Base-by-base conservation (phyloP, 768 basidiomycete species). In the Artomyces pyxidatus region DNA sequence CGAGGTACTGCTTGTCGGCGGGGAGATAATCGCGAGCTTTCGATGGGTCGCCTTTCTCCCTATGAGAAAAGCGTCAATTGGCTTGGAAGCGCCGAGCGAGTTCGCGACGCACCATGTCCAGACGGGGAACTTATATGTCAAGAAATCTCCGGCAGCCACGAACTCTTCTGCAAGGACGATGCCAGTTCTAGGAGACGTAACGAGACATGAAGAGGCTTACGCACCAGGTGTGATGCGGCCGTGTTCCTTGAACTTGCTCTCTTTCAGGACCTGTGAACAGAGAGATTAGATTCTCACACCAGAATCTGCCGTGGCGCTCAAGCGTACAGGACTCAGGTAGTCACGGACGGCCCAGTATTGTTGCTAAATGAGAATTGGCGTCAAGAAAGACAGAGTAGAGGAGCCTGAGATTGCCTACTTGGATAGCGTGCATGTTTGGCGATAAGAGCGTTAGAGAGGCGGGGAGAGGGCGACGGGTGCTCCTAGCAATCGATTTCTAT, bases 241-340 rank as follows among this genome's bases (percentile, higher is more conserved):
- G 61, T 95, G 90, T 67, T 99, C 96, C 66, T 95, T 97, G 76
- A 99, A 99, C 66, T 98, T 98, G 71, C 88, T 92, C 71, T 98
- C 94, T 62, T 85, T 90, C 57, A 98, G 79, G 21, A 99, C 93
- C 92, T 96, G 65, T 3, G 26, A 54, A 25, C 38, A 39, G 37
- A 57, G 54, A 35, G 63, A 57, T 51, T 59, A 63, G 63, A 56
- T 59, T 53, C 67, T 62, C 53, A 61, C 60, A 53, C 53, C 57
- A 50, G 35, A 45, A 9, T n/a, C n/a, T n/a, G n/a, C 42, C 53
- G 55, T 52, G 43, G 52, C 51, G 42, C 32, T 41, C 25, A 43
- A 56, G 70, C 85, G 65, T 68, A 90, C 89, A 17, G 88, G 89
- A 59, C 84, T 87, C 51, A 98, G 83, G 66, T 95, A 93, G 65